Evolutionary conservation across 2,329 filamentous ascomycete species (phyloP), one percentile per base, ranked within the genome.

Genomic region (Phialophora verrucosa): DNA sequence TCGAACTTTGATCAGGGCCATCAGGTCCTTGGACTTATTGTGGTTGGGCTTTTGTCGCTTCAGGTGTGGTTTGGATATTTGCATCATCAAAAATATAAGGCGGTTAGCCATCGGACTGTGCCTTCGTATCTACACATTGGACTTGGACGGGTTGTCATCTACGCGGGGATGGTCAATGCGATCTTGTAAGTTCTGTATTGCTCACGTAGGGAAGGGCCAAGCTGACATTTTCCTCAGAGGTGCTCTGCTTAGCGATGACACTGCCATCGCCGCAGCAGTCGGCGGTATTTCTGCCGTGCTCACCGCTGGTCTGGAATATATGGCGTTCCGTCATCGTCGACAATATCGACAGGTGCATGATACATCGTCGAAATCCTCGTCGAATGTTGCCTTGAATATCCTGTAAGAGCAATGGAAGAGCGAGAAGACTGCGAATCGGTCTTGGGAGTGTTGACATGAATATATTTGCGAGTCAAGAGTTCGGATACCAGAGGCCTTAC

Each of bases 11-110:
- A 69, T 67, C 77, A 79, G 3, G 73, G 78, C 2, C 82, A 83
- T 72, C 82, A 83, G 67, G 75, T 83, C 69, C 65, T 82, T 59
- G 81, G 81, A 27, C 75, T 83, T 42, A 42, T 81, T 38, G 64
- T 79, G 31, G 68, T 78, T 38, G 66, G 73, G 25, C 68, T 69
- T 0, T 65, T 77, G 8, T 62, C 76, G 42, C 53, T 75, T 7
- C 78, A 80, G 64, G 73, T 76, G 61, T 68, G 71, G 10, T 70
- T 78, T 7, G 78, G 78, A 7, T 71, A 76, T 11, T 70, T 74
- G 59, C 76, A 79, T 60, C 78, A 79, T 66, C 55, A 71, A 7
- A 68, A 76, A 59, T 78, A 75, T 68, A 74, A 71, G 55, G 63
- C 64, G 38, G 25, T 66, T 58, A 44, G 70, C 60, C 14, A 31